These are phyloP conservation scores for Primulina tabacum DNA, from an alignment of 257 asterid species.

Conservation along the genomic window DNA sequence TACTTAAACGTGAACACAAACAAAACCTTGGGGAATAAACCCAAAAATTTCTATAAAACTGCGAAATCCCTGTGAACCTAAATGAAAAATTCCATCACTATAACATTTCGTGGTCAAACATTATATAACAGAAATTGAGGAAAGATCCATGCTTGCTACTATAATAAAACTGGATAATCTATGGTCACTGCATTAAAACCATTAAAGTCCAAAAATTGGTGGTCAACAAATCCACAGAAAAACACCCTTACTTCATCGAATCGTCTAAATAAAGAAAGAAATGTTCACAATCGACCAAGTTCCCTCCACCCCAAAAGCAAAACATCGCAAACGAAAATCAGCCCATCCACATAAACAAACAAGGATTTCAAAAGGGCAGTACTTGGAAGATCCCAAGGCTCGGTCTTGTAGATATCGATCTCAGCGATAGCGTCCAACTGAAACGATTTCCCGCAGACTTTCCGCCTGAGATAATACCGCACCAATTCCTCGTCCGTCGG, in stretches of 20 bases:
- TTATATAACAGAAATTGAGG: no score
- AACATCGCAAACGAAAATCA: no score
- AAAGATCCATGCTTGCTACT: no score
- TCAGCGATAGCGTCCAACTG: constrained; percentile 45
- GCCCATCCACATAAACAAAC: neutral
- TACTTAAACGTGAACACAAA: neutral
- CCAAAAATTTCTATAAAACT: neutral
- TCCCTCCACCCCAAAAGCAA: neutral
- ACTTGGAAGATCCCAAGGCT: constrained; percentile 68
- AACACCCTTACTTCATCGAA: neutral
- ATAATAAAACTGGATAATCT: no score
- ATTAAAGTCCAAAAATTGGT: neutral
- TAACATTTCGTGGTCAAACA: no score
- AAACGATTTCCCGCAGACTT: constrained; percentile 36
- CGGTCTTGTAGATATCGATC: constrained; percentile 51
- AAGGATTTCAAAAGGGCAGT: neutral
- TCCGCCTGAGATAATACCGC: constrained; percentile 43
- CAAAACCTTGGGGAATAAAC: neutral
- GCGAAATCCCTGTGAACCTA: neutral
- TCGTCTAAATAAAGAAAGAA: neutral
- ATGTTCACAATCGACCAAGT: neutral
- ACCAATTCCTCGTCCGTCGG: constrained; percentile 64
- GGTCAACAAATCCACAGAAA: neutral
- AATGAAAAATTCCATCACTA: neutral
- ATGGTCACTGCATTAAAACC: neutral